Percentiles rank a stretch among this genome's conserved stretches.
Conservation (phyloP, 78 protist species). For the Neovahlkampfia damariscottae region DNA sequence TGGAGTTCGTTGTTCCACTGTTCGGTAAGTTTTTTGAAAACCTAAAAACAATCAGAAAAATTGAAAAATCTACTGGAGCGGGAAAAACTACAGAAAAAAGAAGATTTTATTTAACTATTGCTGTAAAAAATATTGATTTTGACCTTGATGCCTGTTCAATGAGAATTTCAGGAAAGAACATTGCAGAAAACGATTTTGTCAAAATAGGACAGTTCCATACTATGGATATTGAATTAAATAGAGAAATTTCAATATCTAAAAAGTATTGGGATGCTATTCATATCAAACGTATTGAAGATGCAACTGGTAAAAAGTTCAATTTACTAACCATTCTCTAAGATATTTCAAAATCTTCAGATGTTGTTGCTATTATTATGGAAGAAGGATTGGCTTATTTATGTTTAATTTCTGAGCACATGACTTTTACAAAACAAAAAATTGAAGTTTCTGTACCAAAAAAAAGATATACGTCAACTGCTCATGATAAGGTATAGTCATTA, state of each 20-base stretch:
- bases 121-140: constrained; percentile 41
- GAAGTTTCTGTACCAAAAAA: constrained; percentile 40
- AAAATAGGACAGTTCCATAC: constrained; percentile 73
- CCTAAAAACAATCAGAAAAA: constrained; percentile 28
- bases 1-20: no score
- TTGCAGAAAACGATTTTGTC: not conserved
- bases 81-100: constrained; percentile 47
- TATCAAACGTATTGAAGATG: constrained; percentile 36
- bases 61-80: constrained; percentile 52
- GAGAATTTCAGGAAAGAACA: constrained; percentile 13
- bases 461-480: constrained; percentile 15
- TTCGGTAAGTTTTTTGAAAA: no score
- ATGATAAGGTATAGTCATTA: constrained; percentile 13
- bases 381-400: constrained; percentile 65
- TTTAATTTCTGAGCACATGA: constrained; percentile 58
- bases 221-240: constrained; percentile 50
- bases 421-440: constrained; percentile 49
- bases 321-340: constrained; percentile 6
- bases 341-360: constrained; percentile 50
- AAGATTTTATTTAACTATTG: constrained; percentile 33
- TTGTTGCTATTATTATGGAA: constrained; percentile 56
- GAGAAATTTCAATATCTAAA: constrained; percentile 45
- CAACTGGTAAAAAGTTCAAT: not conserved
- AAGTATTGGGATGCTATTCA: constrained; percentile 61
- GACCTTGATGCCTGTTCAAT: constrained; percentile 47